phyloP scores from a whole-genome alignment of 495 filamentous ascomycete genomes.

The Penicillium pulvis region DNA sequence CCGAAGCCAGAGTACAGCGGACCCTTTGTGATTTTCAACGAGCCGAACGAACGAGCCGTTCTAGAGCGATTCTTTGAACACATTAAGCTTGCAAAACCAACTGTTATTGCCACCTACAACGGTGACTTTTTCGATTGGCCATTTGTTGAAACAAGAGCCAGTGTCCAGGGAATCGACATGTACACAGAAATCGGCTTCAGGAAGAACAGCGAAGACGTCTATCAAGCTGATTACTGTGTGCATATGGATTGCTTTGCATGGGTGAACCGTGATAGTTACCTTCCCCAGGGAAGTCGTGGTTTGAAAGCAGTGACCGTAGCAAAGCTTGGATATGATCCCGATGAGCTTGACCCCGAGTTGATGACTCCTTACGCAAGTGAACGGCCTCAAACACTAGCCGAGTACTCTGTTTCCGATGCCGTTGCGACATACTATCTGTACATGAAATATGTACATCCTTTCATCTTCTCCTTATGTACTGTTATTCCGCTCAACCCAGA shows the following conservation, averaged over 20 bases:
- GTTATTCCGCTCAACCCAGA: constrained; percentile 93
- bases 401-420: constrained; percentile 98
- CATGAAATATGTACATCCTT: constrained; percentile 99
- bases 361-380: constrained; percentile 96
- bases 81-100: constrained; percentile 91
- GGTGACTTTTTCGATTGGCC: constrained; percentile 99
- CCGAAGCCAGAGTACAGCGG: constrained; percentile 95
- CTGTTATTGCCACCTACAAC: constrained; percentile 99
- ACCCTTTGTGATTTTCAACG: constrained; percentile 96
- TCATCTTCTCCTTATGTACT: constrained; percentile 97
- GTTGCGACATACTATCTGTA: constrained; percentile 99
- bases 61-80: constrained; percentile 94
- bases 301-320: constrained; percentile 97
- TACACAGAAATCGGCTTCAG: constrained; percentile 96
- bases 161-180: constrained; percentile 97
- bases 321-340: constrained; percentile 97
- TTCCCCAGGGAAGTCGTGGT: constrained; percentile 95
- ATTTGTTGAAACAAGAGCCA: constrained; percentile 91
- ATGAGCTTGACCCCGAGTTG: constrained; percentile 95
- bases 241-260: constrained; percentile 99
- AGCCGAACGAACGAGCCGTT: constrained; percentile 85
- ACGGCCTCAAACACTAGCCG: constrained; percentile 87
- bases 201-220: constrained; percentile 93
- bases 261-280: constrained; percentile 98
- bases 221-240: constrained; percentile 89